Percentiles rank a stretch among this genome's conserved stretches.
phyloP scores from a whole-genome alignment of 2,329 filamentous ascomycete genomes.

The Orbilia javanica region DNA sequence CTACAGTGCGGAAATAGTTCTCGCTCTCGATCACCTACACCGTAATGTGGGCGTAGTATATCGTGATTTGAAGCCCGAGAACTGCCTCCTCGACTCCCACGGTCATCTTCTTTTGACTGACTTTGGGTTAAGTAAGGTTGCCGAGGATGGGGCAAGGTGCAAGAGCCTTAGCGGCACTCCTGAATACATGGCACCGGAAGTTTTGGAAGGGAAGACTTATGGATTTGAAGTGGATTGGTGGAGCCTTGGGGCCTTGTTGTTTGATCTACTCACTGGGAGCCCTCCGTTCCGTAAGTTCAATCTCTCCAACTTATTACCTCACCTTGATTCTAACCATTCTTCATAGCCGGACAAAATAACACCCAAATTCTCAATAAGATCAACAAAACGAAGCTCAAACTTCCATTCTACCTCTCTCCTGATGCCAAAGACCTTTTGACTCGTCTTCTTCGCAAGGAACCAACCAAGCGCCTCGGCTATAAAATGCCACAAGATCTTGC shows the following conservation, averaged over 20 bases:
- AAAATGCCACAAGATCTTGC: conserved; percentile 89
- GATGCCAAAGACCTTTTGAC: conserved; percentile 96
- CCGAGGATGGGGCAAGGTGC: conserved; percentile 76
- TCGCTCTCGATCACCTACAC: conserved; percentile 93
- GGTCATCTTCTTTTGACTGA: conserved; percentile 95
- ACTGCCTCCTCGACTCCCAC: conserved; percentile 90
- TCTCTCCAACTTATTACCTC: not conserved
- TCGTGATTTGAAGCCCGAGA: conserved; percentile 96
- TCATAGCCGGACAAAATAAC: conserved; percentile 79
- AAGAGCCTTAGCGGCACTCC: conserved; percentile 93
- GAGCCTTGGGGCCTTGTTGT: conserved; percentile 93
- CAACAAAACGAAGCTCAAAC: conserved; percentile 85
- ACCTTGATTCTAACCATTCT: conserved; percentile 64
- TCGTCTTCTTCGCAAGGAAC: conserved; percentile 90
- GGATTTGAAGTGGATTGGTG: conserved; percentile 98
- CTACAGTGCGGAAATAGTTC: conserved; percentile 98
- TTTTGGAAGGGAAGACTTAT: conserved; percentile 85
- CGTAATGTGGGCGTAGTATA: conserved; percentile 93
- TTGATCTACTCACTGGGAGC: conserved; percentile 90
- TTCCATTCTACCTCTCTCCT: conserved; percentile 90
- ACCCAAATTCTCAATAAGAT: conserved; percentile 97
- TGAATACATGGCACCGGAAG: conserved; percentile 99
- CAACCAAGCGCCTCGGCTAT: conserved; percentile 86
- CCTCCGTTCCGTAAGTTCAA: conserved; percentile 76
- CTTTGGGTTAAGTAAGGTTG: conserved; percentile 95